Percentiles rank a stretch among this genome's conserved stretches.
Evolutionary conservation across 2,329 filamentous ascomycete genomes (phyloP).

Genomic region (Bipolaris cookei): DNA sequence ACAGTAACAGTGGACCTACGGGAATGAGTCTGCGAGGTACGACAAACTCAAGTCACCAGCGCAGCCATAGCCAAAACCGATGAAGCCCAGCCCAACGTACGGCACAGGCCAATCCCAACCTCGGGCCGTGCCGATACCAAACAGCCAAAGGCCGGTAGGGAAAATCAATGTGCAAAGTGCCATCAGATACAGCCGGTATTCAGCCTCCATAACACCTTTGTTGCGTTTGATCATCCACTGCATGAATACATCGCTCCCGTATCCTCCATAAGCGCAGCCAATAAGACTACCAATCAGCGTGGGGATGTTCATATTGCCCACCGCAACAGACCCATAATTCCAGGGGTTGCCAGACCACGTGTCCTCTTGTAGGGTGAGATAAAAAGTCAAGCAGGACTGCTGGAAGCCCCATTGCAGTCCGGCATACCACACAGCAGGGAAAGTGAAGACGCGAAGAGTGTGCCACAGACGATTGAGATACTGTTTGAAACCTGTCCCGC

Average conservation of each 20-base stretch:
- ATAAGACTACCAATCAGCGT: constrained; percentile 3
- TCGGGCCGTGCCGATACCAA: constrained; percentile 1
- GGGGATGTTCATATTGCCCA: constrained; percentile 3
- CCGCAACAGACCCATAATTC: constrained; percentile 1
- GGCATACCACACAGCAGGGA: constrained; percentile 3
- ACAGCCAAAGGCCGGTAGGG: constrained; percentile 1
- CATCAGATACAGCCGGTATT: constrained; percentile 4
- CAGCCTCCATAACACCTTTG: constrained; percentile 3
- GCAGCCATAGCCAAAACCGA: constrained; percentile 1
- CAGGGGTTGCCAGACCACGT: neutral
- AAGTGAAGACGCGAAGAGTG: neutral
- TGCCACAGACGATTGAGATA: constrained; percentile 2
- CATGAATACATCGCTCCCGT: neutral
- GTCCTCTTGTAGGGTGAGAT: constrained; percentile 1
- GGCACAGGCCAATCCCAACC: constrained; percentile 2
- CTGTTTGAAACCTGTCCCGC: constrained; percentile 1
- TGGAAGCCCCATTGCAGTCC: constrained; percentile 4
- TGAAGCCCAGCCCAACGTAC: constrained; percentile 1
- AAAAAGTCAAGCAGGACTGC: constrained; percentile 2
- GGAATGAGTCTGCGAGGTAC: constrained; percentile 1
- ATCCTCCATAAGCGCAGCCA: constrained; percentile 2
- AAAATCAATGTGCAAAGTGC: constrained; percentile 1
- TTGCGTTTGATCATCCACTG: constrained; percentile 4
- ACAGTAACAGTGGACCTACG: neutral
- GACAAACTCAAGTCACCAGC: constrained; percentile 3